phyloP scores from a whole-genome alignment of 2,329 filamentous ascomycete species.

The Colletotrichum ledebouriae region DNA sequence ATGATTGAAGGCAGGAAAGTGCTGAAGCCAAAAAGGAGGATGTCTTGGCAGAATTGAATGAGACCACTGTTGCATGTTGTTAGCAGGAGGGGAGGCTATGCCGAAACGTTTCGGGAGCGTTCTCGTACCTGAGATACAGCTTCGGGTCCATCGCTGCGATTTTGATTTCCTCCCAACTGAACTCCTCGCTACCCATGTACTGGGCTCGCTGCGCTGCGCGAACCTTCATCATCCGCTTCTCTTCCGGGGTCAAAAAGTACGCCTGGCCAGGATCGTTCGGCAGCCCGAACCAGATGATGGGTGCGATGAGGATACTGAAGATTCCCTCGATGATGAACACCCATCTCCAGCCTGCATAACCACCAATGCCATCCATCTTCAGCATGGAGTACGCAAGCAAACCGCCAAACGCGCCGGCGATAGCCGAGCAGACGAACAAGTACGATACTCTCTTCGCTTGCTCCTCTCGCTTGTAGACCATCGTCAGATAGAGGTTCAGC shows the following conservation, averaged over 20 bases:
- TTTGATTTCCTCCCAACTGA: conserved; percentile 63
- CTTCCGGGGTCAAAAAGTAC: conserved; percentile 62
- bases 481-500: conserved; percentile 55
- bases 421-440: conserved; percentile 64
- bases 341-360: conserved; percentile 57
- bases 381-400: conserved; percentile 62
- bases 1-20: conserved; percentile 71
- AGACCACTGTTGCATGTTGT: conserved; percentile 46
- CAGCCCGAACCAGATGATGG: conserved; percentile 61
- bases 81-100: neutral
- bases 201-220: conserved; percentile 58
- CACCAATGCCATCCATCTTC: conserved; percentile 59
- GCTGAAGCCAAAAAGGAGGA: conserved; percentile 68
- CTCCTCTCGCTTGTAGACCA: conserved; percentile 55
- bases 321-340: conserved; percentile 65
- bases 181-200: conserved; percentile 64
- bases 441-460: conserved; percentile 50
- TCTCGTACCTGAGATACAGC: conserved; percentile 59
- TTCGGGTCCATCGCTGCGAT: conserved; percentile 64
- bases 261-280: conserved; percentile 61
- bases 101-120: neutral
- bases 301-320: conserved; percentile 57
- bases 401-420: conserved; percentile 57
- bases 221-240: conserved; percentile 64
- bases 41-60: conserved; percentile 66